Conservation (phyloP, 306 rosid genomes). For the Begonia peltatifolia region DNA sequence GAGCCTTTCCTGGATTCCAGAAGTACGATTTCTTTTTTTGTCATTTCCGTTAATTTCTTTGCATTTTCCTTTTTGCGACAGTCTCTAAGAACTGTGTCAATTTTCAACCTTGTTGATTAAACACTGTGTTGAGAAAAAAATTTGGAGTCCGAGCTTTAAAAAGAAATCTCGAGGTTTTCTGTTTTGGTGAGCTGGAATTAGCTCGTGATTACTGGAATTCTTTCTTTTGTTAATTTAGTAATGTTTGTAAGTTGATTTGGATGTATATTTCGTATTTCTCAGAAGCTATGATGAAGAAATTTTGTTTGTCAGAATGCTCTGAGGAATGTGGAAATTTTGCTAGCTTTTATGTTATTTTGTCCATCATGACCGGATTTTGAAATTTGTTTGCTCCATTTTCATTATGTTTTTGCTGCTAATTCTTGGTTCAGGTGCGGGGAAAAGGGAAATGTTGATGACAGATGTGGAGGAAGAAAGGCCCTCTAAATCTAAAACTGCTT, state of each 20-base stretch:
- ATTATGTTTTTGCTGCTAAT: conserved; percentile 4
- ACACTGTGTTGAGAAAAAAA: neutral
- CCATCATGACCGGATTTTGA: neutral
- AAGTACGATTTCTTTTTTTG: neutral
- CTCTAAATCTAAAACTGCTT: conserved; percentile 20
- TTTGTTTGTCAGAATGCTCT: neutral
- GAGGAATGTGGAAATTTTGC: neutral
- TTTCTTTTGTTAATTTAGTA: neutral
- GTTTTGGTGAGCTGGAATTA: neutral
- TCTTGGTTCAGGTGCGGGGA: conserved; percentile 41
- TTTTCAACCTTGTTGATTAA: neutral
- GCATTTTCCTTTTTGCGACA: neutral
- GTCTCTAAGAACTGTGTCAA: too few species aligned
- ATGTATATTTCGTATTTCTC: too few species aligned
- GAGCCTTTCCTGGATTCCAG: conserved; percentile 32
- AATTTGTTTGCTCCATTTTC: neutral
- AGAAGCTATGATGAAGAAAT: too few species aligned
- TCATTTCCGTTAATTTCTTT: neutral
- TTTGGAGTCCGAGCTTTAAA: neutral
- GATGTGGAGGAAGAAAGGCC: conserved; percentile 32
- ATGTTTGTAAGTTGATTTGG: neutral
- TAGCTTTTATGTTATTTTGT: neutral
- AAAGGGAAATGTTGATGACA: conserved; percentile 29
- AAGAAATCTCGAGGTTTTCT: neutral
- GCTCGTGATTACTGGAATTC: neutral